Evolutionary conservation across 805 yeast species (phyloP), one percentile per base, ranked within the genome.

Genomic region (Sungouiella blattae): DNA sequence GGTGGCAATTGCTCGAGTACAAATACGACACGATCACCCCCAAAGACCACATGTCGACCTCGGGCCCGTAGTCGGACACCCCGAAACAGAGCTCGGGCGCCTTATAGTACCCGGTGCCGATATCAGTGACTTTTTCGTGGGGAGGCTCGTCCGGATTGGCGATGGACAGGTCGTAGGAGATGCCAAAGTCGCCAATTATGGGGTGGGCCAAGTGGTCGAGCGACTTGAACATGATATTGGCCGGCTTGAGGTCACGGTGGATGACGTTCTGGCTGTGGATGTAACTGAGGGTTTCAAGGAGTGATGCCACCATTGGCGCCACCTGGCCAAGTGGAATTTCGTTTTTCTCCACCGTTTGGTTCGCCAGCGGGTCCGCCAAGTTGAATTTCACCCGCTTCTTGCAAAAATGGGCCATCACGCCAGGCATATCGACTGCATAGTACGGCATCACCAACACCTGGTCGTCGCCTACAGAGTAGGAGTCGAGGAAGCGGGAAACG

Each of bases 61-160:
- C 76, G 24, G 51, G 54, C 2, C 71, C 60, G 50, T 86, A 86
- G 40, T 67, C 63, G 1, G 63, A 42, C n/a, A 73, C 58, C 0
- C 86, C 84, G 33, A 83, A 71, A 27, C 85, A 62, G 30, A 83
- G 58, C 50, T 86, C 95, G 0, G 94, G 91, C 0, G 93, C 80
- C 40, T 83, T 78, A 58, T 76, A 87, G 22, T 68, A 67, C 1
- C 81, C 79, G 0, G 89, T 80, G 14, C 82, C 71, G 4, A 87
- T 79, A 44, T 77, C 84, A n/a, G 73, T 66, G 38, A 70, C 64
- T 44, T 71, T 63, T 7, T 57, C 49, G 5, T 57, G 52, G 1
- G 47, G 39, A 33, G 73, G 71, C 25, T 86, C 80, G 25, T 55
- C 60, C 11, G 40, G 21, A 2, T 50, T 47, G 6, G 45, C 35